Conservation (phyloP, 2,329 filamentous ascomycete genomes). For the Diplodia corticola region DNA sequence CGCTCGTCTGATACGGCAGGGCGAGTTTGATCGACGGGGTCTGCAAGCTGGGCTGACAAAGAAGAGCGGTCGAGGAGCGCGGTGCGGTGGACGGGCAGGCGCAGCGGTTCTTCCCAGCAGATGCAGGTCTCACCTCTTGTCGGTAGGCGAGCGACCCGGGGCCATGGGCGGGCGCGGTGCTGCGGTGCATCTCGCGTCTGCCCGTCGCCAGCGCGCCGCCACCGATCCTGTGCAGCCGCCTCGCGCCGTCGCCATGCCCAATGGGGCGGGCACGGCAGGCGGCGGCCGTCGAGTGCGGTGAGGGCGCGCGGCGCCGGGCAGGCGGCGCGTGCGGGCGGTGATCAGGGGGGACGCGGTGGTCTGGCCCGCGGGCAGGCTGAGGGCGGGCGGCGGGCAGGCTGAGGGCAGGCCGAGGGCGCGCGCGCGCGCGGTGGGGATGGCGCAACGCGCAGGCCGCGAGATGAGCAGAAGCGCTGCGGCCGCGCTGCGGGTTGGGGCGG, state of each 20-base stretch:
- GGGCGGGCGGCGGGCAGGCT: slow-evolving; percentile 2
- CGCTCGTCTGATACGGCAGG: neutral
- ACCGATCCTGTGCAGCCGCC: slow-evolving; percentile 20
- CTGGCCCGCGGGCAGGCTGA: slow-evolving; percentile 8
- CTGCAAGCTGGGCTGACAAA: slow-evolving; percentile 13
- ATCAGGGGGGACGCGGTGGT: slow-evolving; percentile 14
- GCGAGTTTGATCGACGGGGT: slow-evolving; percentile 7
- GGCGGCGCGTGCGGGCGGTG: slow-evolving; percentile 2
- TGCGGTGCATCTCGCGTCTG: slow-evolving; percentile 20
- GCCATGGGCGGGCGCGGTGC: slow-evolving; percentile 21
- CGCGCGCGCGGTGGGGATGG: slow-evolving; percentile 14
- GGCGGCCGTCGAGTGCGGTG: slow-evolving; percentile 18
- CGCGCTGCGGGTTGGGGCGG: too few species aligned
- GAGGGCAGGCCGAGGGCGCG: slow-evolving; percentile 1
- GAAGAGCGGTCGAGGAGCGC: slow-evolving; percentile 14
- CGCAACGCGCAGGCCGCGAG: slow-evolving; percentile 17
- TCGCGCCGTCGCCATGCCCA: slow-evolving; percentile 21
- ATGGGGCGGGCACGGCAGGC: slow-evolving; percentile 21
- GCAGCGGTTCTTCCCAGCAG: slow-evolving; percentile 12
- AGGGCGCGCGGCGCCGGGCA: neutral
- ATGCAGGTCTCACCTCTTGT: slow-evolving; percentile 23
- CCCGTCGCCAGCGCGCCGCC: slow-evolving; percentile 18
- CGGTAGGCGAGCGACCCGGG: slow-evolving; percentile 23
- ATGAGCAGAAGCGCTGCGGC: slow-evolving; percentile 5
- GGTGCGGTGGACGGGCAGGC: neutral